A percentile compares a stretch with the other conserved stretches of the same genome.
Conservation (phyloP, 768 basidiomycete genomes). For the Lentinula lateritia region DNA sequence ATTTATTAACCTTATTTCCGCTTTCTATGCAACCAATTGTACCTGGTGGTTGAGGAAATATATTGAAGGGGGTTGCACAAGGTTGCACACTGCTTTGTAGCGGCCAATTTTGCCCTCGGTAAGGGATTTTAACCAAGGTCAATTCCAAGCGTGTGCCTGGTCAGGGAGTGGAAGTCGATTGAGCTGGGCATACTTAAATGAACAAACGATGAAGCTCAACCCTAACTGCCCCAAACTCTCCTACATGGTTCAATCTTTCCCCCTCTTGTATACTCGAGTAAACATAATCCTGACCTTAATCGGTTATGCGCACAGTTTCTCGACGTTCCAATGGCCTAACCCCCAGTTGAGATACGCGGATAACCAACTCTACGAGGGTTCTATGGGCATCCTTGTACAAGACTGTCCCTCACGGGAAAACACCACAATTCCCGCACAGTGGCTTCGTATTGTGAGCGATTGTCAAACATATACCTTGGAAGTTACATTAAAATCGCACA, state of each 20-base stretch:
- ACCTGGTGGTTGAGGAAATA: not conserved
- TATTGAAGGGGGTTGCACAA: not conserved
- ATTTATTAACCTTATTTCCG: not conserved
- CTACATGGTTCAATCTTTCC: not conserved
- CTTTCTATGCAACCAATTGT: not conserved
- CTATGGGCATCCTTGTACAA: not conserved
- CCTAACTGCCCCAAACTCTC: not conserved
- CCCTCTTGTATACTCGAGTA: not conserved
- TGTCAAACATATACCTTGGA: not conserved
- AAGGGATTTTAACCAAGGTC: no score
- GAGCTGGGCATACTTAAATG: not conserved
- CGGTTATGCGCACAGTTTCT: not conserved
- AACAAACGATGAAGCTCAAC: not conserved
- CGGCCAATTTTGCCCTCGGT: not conserved
- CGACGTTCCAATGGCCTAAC: slow-evolving; percentile 2
- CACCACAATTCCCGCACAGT: slow-evolving; percentile 12
- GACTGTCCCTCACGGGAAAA: slow-evolving; percentile 4
- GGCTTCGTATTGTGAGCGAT: slow-evolving; percentile 12
- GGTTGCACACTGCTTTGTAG: not conserved
- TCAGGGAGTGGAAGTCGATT: not conserved
- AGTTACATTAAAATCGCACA: not conserved
- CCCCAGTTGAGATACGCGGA: not conserved
- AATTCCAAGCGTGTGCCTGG: not conserved
- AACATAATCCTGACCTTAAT: not conserved
- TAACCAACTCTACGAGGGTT: not conserved